Percentiles rank a stretch among this genome's conserved stretches.
phyloP scores from a whole-genome alignment of 2,329 filamentous ascomycete species.

The Xylariaceae sp. region DNA sequence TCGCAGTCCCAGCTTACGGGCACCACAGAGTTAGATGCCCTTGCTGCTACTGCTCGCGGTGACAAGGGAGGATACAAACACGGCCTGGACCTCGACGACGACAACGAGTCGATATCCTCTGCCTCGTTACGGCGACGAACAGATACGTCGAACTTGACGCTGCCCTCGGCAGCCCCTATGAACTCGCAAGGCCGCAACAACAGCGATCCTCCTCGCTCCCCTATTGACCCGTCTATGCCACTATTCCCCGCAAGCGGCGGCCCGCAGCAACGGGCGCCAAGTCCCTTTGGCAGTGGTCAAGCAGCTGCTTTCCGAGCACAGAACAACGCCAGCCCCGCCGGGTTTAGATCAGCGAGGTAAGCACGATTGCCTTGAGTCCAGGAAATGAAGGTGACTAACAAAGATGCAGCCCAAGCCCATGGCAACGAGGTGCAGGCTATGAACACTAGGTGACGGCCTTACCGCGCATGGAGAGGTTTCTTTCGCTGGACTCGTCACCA shows the following conservation, averaged over 20 bases:
- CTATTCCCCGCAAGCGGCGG: constrained; percentile 48
- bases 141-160: constrained; percentile 28
- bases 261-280: constrained; percentile 32
- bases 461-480: constrained; percentile 28
- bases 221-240: constrained; percentile 53
- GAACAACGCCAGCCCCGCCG: constrained; percentile 45
- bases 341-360: constrained; percentile 48
- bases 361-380: constrained; percentile 15
- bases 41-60: constrained; percentile 79
- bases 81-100: constrained; percentile 69
- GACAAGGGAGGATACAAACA: constrained; percentile 64
- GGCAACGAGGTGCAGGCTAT: constrained; percentile 61
- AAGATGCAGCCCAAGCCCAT: constrained; percentile 52
- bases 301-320: constrained; percentile 41
- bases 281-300: constrained; percentile 38
- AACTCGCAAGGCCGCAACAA: constrained; percentile 28
- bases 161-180: constrained; percentile 18
- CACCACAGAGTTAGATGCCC: constrained; percentile 79
- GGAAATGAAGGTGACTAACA: constrained; percentile 27
- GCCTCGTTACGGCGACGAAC: constrained; percentile 50
- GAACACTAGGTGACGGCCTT: constrained; percentile 44
- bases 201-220: constrained; percentile 46
- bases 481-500: constrained; percentile 28
- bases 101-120: constrained; percentile 66
- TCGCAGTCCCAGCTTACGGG: constrained; percentile 72